phyloP scores from a whole-genome alignment of 2,329 filamentous ascomycete genomes.

The Incumbomyces lentus region DNA sequence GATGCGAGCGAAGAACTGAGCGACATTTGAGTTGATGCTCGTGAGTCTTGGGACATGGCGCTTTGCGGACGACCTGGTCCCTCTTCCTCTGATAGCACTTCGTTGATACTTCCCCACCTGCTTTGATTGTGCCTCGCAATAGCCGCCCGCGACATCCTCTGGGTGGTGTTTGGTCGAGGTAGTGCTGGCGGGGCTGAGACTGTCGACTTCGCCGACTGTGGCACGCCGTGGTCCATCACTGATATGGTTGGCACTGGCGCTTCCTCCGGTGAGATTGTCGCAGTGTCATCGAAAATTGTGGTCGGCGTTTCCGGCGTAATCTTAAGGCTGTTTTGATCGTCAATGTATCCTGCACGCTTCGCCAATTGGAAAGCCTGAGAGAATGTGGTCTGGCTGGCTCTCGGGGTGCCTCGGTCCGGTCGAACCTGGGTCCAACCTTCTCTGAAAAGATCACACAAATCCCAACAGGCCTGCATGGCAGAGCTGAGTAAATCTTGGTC shows the following conservation, averaged over 20 bases:
- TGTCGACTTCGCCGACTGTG: constrained; percentile 7
- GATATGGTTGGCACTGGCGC: constrained; percentile 77
- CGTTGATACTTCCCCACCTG: constrained; percentile 2
- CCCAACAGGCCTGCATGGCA: constrained; percentile 88
- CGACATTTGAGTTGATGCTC: constrained; percentile 5
- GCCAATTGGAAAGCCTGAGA: constrained; percentile 46
- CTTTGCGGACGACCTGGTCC: constrained; percentile 66
- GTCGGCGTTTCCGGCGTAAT: constrained; percentile 63
- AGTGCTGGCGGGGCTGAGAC: constrained; percentile 2
- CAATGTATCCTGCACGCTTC: constrained; percentile 29
- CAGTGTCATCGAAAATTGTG: constrained; percentile 88
- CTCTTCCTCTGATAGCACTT: constrained; percentile 31
- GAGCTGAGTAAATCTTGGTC: constrained; percentile 80
- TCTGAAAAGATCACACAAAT: constrained; percentile 83
- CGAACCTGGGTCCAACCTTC: constrained; percentile 85
- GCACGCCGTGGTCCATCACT: constrained; percentile 56
- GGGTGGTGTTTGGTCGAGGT: constrained; percentile 4
- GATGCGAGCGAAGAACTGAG: constrained; percentile 36
- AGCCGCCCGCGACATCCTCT: constrained; percentile 1
- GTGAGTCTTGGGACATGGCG: constrained; percentile 15
- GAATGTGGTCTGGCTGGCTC: constrained; percentile 63
- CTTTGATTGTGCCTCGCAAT: constrained; percentile 2
- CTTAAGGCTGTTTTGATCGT: constrained; percentile 4
- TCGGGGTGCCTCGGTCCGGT: constrained; percentile 74
- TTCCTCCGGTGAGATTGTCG: constrained; percentile 73